These are phyloP conservation scores for Crucihimalaya himalaica DNA, from an alignment of 345 rosid species.

Conservation along the genomic window DNA sequence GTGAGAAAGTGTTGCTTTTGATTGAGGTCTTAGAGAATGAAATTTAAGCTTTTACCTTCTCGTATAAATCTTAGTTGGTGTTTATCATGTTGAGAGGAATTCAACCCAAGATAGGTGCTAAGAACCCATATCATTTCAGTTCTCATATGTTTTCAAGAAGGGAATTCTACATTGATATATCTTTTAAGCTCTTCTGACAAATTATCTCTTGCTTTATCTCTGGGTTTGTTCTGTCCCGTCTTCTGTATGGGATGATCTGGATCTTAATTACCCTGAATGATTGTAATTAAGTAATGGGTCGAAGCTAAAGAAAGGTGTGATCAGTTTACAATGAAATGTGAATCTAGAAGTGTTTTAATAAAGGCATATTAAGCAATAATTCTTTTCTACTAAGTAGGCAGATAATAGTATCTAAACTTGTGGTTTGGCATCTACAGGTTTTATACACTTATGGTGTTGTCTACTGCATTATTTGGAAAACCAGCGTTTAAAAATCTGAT, in stretches of 20 bases:
- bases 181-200: neutral
- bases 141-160: neutral
- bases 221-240: neutral
- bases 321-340: neutral
- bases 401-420: neutral
- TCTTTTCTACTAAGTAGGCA: neutral
- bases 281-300: neutral
- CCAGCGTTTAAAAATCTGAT: conserved; percentile 94
- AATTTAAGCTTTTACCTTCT: neutral
- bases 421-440: conserved; percentile 55
- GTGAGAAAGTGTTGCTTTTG: neutral
- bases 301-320: conserved; percentile 5
- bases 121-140: conserved; percentile 15
- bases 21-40: neutral
- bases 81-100: neutral
- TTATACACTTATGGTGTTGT: conserved; percentile 98
- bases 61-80: neutral
- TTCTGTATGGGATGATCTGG: conserved; percentile 8
- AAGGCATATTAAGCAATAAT: neutral
- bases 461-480: conserved; percentile 93
- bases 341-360: conserved; percentile 4
- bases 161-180: neutral
- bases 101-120: neutral
- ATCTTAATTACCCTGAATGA: neutral
- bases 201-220: neutral